Evolutionary conservation across 2,329 filamentous ascomycete species (phyloP).

Genomic region (Arthrocladium fulminans): DNA sequence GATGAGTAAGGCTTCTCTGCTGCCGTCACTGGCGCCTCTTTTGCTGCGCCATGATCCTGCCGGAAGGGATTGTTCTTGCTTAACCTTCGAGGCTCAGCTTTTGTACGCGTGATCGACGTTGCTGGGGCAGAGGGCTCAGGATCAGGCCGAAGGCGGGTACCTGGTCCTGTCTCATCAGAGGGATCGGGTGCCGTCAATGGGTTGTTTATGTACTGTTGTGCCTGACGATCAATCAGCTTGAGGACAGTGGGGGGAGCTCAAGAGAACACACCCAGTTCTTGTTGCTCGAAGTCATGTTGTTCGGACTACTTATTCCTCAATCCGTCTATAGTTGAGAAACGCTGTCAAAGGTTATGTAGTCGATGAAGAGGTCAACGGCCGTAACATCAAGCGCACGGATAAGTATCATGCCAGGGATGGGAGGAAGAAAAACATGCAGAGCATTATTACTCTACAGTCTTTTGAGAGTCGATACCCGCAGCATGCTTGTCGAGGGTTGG

Average conservation of each 20-base stretch:
- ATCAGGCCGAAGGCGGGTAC: constrained; percentile 41
- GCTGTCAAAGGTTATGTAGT: not conserved
- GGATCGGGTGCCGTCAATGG: constrained; percentile 61
- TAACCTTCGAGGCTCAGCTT: constrained; percentile 10
- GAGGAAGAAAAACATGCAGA: no score
- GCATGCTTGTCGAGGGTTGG: no score
- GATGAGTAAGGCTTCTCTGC: constrained; percentile 33
- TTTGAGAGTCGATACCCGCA: no score
- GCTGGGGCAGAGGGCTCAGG: constrained; percentile 8
- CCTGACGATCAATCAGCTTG: constrained; percentile 36
- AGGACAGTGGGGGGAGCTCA: not conserved
- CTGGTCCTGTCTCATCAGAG: constrained; percentile 57
- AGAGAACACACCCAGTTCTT: constrained; percentile 42
- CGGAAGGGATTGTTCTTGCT: constrained; percentile 20
- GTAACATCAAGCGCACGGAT: no score
- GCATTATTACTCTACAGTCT: no score
- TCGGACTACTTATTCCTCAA: not conserved
- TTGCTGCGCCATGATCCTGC: constrained; percentile 3
- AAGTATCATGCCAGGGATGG: no score
- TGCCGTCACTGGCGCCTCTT: constrained; percentile 6
- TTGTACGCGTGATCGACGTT: constrained; percentile 10
- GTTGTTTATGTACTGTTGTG: constrained; percentile 58
- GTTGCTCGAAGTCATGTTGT: constrained; percentile 31
- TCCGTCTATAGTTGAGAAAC: not conserved
- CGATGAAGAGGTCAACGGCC: no score